Conservation (phyloP, 257 asterid species). For the Solanum megistacrolobum region DNA sequence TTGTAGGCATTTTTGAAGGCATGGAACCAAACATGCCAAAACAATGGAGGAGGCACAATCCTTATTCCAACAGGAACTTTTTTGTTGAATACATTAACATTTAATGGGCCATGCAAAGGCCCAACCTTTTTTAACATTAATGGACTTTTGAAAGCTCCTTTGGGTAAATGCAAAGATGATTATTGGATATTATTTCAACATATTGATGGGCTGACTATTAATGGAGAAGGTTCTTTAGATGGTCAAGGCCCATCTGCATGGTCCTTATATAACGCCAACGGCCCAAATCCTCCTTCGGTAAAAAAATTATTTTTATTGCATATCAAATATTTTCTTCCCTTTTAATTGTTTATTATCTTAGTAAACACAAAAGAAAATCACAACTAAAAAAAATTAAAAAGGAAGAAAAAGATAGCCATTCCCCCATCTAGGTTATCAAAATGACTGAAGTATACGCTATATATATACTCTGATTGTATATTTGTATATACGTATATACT, state of each 20-base stretch:
- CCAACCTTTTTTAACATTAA: neutral
- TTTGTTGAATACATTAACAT: neutral
- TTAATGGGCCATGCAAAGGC: slow-evolving; percentile 9
- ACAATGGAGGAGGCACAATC: neutral
- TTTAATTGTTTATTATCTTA: neutral
- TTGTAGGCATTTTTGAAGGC: slow-evolving; percentile 4
- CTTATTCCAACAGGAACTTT: slow-evolving; percentile 1
- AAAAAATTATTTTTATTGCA: neutral
- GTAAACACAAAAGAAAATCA: neutral
- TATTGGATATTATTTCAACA: neutral
- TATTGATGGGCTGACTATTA: neutral
- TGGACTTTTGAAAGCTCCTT: neutral
- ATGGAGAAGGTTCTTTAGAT: slow-evolving; percentile 5
- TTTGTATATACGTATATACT: neutral
- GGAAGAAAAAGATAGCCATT: too few species aligned
- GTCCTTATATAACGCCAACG: neutral
- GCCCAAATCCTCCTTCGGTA: neutral
- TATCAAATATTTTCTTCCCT: neutral
- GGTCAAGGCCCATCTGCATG: slow-evolving; percentile 12
- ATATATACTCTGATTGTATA: neutral
- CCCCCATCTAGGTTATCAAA: neutral
- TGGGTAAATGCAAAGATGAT: neutral
- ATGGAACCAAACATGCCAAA: slow-evolving; percentile 5
- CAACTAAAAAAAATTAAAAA: rapidly evolving
- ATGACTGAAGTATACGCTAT: neutral